Evolutionary conservation across 352 stramenopile genomes (phyloP).

Genomic region (Aphanomyces stellatus): DNA sequence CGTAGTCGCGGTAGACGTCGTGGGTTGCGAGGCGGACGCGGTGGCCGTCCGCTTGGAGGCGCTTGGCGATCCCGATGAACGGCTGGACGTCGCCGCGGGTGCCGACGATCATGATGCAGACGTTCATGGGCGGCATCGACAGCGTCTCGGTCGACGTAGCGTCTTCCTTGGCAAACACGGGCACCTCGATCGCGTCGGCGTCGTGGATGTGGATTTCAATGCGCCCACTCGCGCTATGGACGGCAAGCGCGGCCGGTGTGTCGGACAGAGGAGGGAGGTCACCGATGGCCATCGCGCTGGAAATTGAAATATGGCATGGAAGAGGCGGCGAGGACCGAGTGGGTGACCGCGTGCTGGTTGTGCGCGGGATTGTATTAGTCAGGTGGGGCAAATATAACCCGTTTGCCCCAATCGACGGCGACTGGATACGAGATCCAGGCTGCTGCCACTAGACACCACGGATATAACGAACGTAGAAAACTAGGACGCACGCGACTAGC

Average conservation of each 20-base stretch:
- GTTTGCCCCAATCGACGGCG: too few species aligned
- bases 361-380: neutral
- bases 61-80: constrained; percentile 79
- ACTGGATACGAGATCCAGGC: too few species aligned
- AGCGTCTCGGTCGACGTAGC: neutral
- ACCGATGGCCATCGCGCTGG: too few species aligned
- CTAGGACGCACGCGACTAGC: too few species aligned
- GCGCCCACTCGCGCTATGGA: neutral
- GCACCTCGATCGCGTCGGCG: neutral
- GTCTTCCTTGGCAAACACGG: neutral
- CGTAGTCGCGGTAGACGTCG: constrained; percentile 80
- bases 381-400: neutral
- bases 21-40: constrained; percentile 88
- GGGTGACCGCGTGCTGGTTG: neutral
- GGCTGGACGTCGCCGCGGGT: constrained; percentile 82
- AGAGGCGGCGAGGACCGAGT: neutral
- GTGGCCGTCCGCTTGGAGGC: constrained; percentile 77
- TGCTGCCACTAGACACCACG: too few species aligned
- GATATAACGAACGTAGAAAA: too few species aligned
- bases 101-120: constrained; percentile 88
- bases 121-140: constrained; percentile 34
- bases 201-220: constrained; percentile 13
- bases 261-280: too few species aligned
- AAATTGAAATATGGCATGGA: neutral
- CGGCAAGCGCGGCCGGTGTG: neutral